These are phyloP conservation scores for Pestalotiopsis sp. DNA, from an alignment of 2,329 filamentous ascomycete species.

Conservation along the genomic window DNA sequence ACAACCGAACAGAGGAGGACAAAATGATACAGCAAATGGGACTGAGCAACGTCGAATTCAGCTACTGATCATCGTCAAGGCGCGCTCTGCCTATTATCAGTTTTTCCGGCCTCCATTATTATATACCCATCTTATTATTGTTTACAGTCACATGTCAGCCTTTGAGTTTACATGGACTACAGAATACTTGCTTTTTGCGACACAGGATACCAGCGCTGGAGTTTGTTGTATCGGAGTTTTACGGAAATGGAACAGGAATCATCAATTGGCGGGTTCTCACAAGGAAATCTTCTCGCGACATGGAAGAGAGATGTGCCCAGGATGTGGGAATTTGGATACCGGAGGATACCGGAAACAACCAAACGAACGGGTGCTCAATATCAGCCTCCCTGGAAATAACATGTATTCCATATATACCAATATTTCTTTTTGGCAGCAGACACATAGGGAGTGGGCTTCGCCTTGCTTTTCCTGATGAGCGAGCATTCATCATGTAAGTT, in stretches of 20 bases:
- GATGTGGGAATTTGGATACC: background rate
- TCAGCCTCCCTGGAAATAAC: background rate
- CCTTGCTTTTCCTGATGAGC: background rate
- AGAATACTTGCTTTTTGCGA: conserved; percentile 13
- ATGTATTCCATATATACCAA: background rate
- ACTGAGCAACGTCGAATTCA: conserved; percentile 59
- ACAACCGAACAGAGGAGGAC: conserved; percentile 44
- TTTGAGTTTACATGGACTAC: background rate
- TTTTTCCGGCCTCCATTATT: background rate
- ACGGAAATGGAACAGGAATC: background rate
- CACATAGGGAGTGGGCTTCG: background rate
- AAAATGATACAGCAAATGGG: conserved; percentile 58
- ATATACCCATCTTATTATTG: background rate
- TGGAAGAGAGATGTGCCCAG: background rate
- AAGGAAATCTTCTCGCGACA: background rate
- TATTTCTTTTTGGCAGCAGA: background rate
- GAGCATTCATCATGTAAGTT: no score
- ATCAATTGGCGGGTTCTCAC: background rate
- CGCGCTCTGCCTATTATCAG: background rate
- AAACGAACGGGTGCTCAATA: background rate
- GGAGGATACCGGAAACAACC: background rate
- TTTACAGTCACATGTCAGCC: background rate
- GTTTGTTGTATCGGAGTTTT: conserved; percentile 25
- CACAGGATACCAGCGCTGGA: conserved; percentile 33
- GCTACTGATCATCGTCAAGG: conserved; percentile 46